Base-by-base conservation (phyloP, 352 stramenopile genomes). In the Phytophthora litchii region DNA sequence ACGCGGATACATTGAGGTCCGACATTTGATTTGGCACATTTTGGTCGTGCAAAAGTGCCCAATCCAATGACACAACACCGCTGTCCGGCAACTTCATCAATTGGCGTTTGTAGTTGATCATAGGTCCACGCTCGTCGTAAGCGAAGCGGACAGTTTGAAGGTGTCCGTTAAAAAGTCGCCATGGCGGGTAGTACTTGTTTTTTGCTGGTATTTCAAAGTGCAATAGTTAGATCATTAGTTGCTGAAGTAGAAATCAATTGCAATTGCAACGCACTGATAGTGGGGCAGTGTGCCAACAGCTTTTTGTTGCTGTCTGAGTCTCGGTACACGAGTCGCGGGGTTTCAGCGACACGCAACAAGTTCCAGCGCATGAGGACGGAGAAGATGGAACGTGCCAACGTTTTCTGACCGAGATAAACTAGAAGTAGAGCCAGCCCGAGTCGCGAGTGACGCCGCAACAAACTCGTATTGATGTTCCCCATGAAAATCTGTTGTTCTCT, bases 1-100 rank as follows among this genome's bases (percentile, higher is more conserved):
- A 60, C 19, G 36, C 44, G 1, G 48, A 49, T 13, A 21, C 17
- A 27, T 44, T 53, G 23, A 62, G 54, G 6, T 68, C 53, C 20
- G 43, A 44, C 25, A 46, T 38, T 38, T 72, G 38, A 1, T 32
- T 25, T 12, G 29, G 12, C 36, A 46, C 8, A 41, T 51, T 23
- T 44, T 60, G 40, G 6, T 64, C 54, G 0, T 49, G 19, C 29
- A 74, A 55, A 46, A 74, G 63, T 17, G 80, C 84, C 84, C 84
- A 93, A 67, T 93, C 84, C 25, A 93, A 60, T 1, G 84, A 89
- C 12, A 89, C 66, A 13, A 90, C 64, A 14, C 83, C 83, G 20
- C 77, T 77, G 36, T 92, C 80, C 8, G 74, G 76, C 23, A 91
- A 54, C 27, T 76, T 57, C 14, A 93, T 50, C 19, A 85, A 64